Evolutionary conservation across 768 basidiomycete genomes (phyloP).

Genomic region (Boletales sp.): DNA sequence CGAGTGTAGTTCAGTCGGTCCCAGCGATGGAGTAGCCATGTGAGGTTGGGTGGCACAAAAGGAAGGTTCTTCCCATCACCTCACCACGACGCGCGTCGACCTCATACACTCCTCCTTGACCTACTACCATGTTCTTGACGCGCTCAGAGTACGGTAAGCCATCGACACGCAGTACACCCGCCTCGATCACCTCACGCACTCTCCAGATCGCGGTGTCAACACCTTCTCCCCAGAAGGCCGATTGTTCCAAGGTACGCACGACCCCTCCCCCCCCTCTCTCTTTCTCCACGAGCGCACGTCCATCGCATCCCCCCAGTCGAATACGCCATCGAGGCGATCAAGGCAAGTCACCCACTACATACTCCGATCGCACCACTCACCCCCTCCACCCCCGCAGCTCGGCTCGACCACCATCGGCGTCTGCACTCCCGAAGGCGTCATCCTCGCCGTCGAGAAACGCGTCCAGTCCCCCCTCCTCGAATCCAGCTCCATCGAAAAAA

Average conservation of each 20-base stretch:
- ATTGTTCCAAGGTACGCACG: conserved; percentile 85
- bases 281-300: too few species aligned
- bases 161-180: too few species aligned
- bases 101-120: too few species aligned
- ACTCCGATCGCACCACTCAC: conserved; percentile 2
- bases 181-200: background rate
- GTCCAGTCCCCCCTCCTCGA: conserved; percentile 96
- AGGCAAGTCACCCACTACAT: conserved; percentile 46
- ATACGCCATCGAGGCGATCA: conserved; percentile 99
- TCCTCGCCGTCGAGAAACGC: conserved; percentile 97
- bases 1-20: conserved; percentile 44
- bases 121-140: conserved; percentile 76
- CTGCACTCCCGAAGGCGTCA: conserved; percentile 82
- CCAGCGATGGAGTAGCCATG: conserved; percentile 20
- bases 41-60: conserved; percentile 7
- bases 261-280: background rate
- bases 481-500: conserved; percentile 95
- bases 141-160: conserved; percentile 87
- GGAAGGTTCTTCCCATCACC: conserved; percentile 30
- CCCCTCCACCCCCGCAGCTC: conserved; percentile 49
- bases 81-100: conserved; percentile 31
- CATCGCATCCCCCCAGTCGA: conserved; percentile 61
- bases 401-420: conserved; percentile 98
- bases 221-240: conserved; percentile 99
- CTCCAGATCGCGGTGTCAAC: conserved; percentile 90